Base-by-base conservation (phyloP, 306 rosid genomes). In the Vigna reflexopilosa region DNA sequence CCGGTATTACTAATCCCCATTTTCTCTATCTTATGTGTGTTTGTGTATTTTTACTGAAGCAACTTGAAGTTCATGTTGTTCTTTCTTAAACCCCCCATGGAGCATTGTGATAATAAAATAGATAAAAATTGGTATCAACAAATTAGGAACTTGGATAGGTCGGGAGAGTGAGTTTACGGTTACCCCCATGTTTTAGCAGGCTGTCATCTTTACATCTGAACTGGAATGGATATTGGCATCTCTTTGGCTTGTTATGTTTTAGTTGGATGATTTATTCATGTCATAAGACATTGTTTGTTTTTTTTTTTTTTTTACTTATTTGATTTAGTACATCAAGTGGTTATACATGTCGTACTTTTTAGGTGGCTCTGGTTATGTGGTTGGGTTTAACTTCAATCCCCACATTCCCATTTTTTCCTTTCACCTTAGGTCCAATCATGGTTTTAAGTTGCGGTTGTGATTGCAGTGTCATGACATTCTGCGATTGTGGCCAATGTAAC, bases 41-140 rank as follows among this genome's bases (percentile, higher is more conserved):
- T 59, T 69, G 16, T 34, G 7, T 16, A 36, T 63, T 0, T 0
- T 52, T 47, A 9, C 4, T 20, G 26, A 63, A 72, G 48, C 40
- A 28, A 55, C 40, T 64, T 42, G 83, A 80, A 80, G 2, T 56
- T 36, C 28, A 3, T 62, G 38, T 66, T 51, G 66, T 70, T 78
- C 71, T 70, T 79, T 49, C 22, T 79, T 15, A 36, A 70, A 45
- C 30, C 54, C 54, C 55, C 59, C 9, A 0, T 24, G 55, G 19
- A 9, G 56, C 47, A 30, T 40, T 24, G 30, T 12, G 7, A 20
- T 4, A 75, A 48, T 58, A 26, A 24, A 11, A 44, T 20, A 22
- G 3, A 26, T 26, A 26, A 26, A 26, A 26, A 0, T 26, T 17
- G 9, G 24, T 6, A 57, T 70, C 36, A 44, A 40, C 40, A 67